Conservation (phyloP, 345 rosid species). For the Populus ilicifolia region DNA sequence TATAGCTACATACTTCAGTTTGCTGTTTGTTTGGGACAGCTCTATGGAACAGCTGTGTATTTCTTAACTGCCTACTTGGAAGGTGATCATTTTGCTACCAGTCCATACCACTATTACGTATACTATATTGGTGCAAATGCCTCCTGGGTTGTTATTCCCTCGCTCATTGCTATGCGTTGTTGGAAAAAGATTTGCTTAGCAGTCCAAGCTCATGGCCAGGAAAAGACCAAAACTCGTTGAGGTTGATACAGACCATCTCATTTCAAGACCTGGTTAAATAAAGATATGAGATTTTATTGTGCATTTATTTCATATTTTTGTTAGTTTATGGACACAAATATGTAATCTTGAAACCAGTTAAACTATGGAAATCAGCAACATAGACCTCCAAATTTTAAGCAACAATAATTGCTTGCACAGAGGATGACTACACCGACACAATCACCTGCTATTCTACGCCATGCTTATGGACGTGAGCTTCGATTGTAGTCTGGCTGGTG, state of each 20-base stretch:
- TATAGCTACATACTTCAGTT: slow-evolving; percentile 84
- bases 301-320: neutral
- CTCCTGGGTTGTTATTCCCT: slow-evolving; percentile 72
- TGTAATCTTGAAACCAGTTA: slow-evolving; percentile 6
- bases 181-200: slow-evolving; percentile 74
- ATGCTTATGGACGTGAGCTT: neutral
- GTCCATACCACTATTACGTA: slow-evolving; percentile 53
- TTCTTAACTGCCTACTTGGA: slow-evolving; percentile 75
- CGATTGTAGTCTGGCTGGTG: neutral
- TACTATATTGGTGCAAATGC: slow-evolving; percentile 69
- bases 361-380: neutral
- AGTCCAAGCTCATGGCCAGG: slow-evolving; percentile 34
- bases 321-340: neutral
- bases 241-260: neutral
- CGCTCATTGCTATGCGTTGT: slow-evolving; percentile 54
- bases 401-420: neutral
- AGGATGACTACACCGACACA: neutral
- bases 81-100: slow-evolving; percentile 74
- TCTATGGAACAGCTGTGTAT: slow-evolving; percentile 79
- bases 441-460: neutral
- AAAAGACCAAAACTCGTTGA: slow-evolving; percentile 48
- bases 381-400: neutral
- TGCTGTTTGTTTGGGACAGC: slow-evolving; percentile 79
- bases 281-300: neutral
- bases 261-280: neutral